Base-by-base conservation (phyloP, 1,284 basidiomycete species). In the Sporisorium exsertum region DNA sequence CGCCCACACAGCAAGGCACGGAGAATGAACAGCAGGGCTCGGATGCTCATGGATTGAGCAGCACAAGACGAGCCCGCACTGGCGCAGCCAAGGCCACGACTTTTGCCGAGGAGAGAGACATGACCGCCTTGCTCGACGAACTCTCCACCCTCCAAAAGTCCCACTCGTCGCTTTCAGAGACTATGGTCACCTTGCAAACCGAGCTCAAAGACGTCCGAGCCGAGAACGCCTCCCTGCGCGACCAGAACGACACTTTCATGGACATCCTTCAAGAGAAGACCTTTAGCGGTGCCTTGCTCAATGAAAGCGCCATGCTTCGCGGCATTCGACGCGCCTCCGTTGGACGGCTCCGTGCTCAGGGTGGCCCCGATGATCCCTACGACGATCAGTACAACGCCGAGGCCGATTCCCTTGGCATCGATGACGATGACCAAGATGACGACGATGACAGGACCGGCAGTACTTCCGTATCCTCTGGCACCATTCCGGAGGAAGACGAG, bases 181-280 rank as follows among this genome's bases (percentile, higher is more conserved):
- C 72, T 37, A 70, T 81, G 58, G 43, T 51, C 35, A 72, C 71
- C 13, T 47, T 78, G 43, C 78, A 81, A 57, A 52, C 61, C 46
- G 78, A 82, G 56, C 68, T 82, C 58, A 62, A 50, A 26, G 74
- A 81, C 27, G 59, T 80, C 15, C 73, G 74, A 26, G 56, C 64
- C 16, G 64, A 64, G 29, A 78, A 80, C 43, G 54, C 58, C 20
- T 53, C 70, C 13, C 51, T 81, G 47, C 73, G 77, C 53, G 74
- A 78, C 40, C 72, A 81, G 57, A 80, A 79, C 60, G 77, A 80
- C 33, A 75, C 73, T 2, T 78, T 77, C 50, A 74, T 78, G 59
- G 79, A 77, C 58, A 77, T 81, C 26, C 59, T 81, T 3, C 73
- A 81, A 49, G 80, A 81, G 45, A 80, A 80, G 71, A 81, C 80